A percentile compares a stretch with the other conserved stretches of the same genome.
These are phyloP conservation scores for Parathielavia hyrcaniae DNA, from an alignment of 495 filamentous ascomycete species.

Conservation along the genomic window DNA sequence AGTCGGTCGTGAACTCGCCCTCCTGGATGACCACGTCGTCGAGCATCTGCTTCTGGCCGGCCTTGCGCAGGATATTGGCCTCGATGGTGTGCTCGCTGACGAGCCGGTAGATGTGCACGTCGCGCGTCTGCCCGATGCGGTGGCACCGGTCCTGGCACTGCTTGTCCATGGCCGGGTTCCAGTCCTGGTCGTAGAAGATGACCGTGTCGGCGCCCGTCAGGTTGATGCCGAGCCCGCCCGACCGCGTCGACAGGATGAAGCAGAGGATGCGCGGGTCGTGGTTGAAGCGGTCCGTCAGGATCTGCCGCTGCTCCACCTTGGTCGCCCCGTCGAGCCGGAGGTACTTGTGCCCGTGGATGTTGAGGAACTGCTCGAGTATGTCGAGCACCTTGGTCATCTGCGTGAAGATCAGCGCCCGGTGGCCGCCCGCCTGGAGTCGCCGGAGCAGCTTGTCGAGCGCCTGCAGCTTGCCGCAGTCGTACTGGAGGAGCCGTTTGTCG, in stretches of 20 bases:
- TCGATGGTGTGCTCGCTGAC: slow-evolving; percentile 98
- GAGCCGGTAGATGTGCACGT: slow-evolving; percentile 97
- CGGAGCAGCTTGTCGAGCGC: slow-evolving; percentile 81
- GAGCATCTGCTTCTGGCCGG: slow-evolving; percentile 93
- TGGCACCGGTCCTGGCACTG: slow-evolving; percentile 98
- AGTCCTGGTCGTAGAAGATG: slow-evolving; percentile 99
- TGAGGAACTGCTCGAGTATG: slow-evolving; percentile 95
- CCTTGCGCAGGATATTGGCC: slow-evolving; percentile 94
- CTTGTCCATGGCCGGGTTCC: slow-evolving; percentile 99
- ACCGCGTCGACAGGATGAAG: slow-evolving; percentile 92
- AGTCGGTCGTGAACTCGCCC: slow-evolving; percentile 96
- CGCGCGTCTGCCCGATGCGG: slow-evolving; percentile 94
- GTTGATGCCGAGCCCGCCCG: slow-evolving; percentile 93
- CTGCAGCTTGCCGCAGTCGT: slow-evolving; percentile 97
- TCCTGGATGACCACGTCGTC: slow-evolving; percentile 98
- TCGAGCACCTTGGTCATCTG: slow-evolving; percentile 99
- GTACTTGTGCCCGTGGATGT: slow-evolving; percentile 96
- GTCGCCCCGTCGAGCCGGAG: slow-evolving; percentile 85
- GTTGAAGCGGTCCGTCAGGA: slow-evolving; percentile 95
- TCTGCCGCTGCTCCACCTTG: slow-evolving; percentile 90
- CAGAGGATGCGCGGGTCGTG: slow-evolving; percentile 84
- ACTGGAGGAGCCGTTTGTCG: slow-evolving; percentile 89
- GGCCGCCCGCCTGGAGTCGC: slow-evolving; percentile 78
- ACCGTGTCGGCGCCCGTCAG: slow-evolving; percentile 95
- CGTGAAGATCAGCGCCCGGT: slow-evolving; percentile 94